Conservation (phyloP, 2,329 filamentous ascomycete genomes). For the Talaromyces pinophilus region DNA sequence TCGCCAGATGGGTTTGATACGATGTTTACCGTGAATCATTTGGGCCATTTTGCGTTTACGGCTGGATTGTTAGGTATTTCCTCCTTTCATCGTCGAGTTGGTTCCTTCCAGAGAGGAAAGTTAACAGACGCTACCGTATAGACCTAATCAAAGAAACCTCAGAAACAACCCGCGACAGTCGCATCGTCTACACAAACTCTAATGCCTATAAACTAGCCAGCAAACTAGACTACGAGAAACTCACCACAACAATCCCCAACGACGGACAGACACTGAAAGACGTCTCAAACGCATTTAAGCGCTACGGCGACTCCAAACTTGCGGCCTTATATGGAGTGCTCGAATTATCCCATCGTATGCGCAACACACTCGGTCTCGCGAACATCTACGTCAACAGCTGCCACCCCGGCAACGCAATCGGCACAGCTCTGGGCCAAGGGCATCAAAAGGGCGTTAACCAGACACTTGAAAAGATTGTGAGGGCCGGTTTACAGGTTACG, state of each 20-base stretch:
- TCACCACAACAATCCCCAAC: constrained; percentile 16
- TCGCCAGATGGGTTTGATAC: constrained; percentile 21
- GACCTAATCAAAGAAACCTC: constrained; percentile 18
- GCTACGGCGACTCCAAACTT: constrained; percentile 19
- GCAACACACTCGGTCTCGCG: not conserved
- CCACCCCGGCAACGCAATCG: constrained; percentile 20
- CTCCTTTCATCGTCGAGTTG: not conserved
- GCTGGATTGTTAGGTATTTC: constrained; percentile 15
- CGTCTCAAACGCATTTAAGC: constrained; percentile 11
- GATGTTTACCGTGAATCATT: constrained; percentile 22
- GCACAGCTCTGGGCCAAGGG: constrained; percentile 13
- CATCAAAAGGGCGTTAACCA: constrained; percentile 18
- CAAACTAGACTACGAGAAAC: constrained; percentile 18
- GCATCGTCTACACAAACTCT: constrained; percentile 20
- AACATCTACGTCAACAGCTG: constrained; percentile 19
- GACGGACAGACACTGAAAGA: constrained; percentile 18
- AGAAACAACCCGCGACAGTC: constrained; percentile 17
- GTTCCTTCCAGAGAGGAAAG: not conserved
- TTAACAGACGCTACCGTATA: not conserved
- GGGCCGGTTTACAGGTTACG: not conserved
- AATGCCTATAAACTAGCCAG: constrained; percentile 17
- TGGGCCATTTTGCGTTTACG: constrained; percentile 22
- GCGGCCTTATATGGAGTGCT: constrained; percentile 14
- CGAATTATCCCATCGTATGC: constrained; percentile 12
- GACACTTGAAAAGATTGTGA: constrained; percentile 9